Evolutionary conservation across 495 filamentous ascomycete species (phyloP), one percentile per base, ranked within the genome.

Genomic region (Annulohypoxylon maeteangense): DNA sequence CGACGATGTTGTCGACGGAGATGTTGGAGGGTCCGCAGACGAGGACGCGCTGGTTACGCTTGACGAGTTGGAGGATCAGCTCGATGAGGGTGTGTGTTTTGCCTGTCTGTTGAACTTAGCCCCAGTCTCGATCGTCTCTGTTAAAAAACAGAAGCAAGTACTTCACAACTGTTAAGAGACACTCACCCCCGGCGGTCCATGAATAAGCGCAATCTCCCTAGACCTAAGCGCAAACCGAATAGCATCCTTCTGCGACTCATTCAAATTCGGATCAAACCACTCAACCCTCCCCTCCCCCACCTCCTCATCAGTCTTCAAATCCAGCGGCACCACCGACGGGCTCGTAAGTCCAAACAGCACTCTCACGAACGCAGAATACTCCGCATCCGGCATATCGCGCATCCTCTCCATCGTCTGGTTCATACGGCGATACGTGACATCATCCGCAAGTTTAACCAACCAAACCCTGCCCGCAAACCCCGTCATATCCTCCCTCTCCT

Each of bases 41-140:
- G 2, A 99, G 86, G 14, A 98, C 81, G 1, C 93, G 88, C 44
- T 88, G 85, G 12, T 90, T 88, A 4, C 86, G 86, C 63, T 81
- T 88, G 29, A 95, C 81, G 69, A 98, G 80, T 72, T 99, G 95
- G 29, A 95, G 84, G 62, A 98, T 96, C 18, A 98, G 83, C 76
- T 99, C 95, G 56, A 99, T 95, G 23, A 99, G 81, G 0, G 96
- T 99, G 78, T 98, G 95, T 0, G 95, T 99, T 74, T 99, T 99
- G 23, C 95, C 95, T 0, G 95, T 99, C 81, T 89, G 47, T 16
- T 20, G 29, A 34, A 23, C 5, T 51, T 16, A 51, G 47, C n/a
- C 36, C 12, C 36, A n/a, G 14, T 14, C 36, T 14, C 12, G n/a
- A n/a, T n/a, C n/a, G n/a, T n/a, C n/a, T n/a, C n/a, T n/a, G n/a